Conservation (phyloP, 768 basidiomycete species). For the Tephrocybe sp. region DNA sequence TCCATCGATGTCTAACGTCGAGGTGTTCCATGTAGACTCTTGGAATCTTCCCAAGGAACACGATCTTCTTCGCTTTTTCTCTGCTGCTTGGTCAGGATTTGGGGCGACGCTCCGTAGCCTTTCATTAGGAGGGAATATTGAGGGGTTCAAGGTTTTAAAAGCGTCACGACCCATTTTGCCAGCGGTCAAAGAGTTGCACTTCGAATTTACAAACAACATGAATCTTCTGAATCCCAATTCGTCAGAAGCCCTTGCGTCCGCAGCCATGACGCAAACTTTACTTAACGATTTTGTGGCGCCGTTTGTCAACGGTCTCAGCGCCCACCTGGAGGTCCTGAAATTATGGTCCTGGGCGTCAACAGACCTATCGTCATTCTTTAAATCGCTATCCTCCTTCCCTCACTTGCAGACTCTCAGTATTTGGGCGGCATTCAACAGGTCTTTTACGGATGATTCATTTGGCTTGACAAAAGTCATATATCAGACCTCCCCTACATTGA, state of each 20-base stretch:
- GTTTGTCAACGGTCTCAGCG: slow-evolving; percentile 35
- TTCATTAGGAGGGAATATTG: slow-evolving; percentile 36
- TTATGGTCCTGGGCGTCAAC: slow-evolving; percentile 39
- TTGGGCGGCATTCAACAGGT: slow-evolving; percentile 38
- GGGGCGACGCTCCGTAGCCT: slow-evolving; percentile 32
- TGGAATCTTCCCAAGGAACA: slow-evolving; percentile 33
- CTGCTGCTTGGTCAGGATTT: slow-evolving; percentile 38
- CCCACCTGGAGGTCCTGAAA: slow-evolving; percentile 32
- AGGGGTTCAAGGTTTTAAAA: slow-evolving; percentile 31
- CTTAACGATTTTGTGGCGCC: slow-evolving; percentile 34
- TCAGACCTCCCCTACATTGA: slow-evolving; percentile 28
- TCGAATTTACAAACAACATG: slow-evolving; percentile 39
- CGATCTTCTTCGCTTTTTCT: slow-evolving; percentile 30
- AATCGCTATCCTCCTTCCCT: slow-evolving; percentile 29
- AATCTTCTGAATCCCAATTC: slow-evolving; percentile 1
- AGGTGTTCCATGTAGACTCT: slow-evolving; percentile 36
- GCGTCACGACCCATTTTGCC: slow-evolving; percentile 29
- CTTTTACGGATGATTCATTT: slow-evolving; percentile 31
- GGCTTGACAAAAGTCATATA: slow-evolving; percentile 34
- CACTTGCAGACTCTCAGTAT: slow-evolving; percentile 30
- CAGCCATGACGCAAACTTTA: slow-evolving; percentile 11
- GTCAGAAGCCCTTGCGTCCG: slow-evolving; percentile 3
- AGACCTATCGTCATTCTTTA: slow-evolving; percentile 41
- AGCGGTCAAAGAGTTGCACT: slow-evolving; percentile 30
- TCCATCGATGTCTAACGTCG: slow-evolving; percentile 30